These are phyloP conservation scores for Cercospora citrullina DNA, from an alignment of 2,329 filamentous ascomycete species.

Conservation along the genomic window DNA sequence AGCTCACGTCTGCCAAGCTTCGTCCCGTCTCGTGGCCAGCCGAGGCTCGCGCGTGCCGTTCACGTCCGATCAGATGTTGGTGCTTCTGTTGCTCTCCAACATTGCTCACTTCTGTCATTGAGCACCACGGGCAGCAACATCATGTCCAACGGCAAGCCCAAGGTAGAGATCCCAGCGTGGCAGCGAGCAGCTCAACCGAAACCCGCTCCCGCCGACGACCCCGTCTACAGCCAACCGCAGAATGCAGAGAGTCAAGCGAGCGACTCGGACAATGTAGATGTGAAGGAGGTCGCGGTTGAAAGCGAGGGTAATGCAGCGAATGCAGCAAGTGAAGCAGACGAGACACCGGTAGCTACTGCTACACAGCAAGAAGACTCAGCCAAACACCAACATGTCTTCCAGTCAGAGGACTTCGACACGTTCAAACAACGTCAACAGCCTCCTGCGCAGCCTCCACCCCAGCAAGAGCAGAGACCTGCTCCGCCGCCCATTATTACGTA, in stretches of 20 bases:
- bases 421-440: slow-evolving; percentile 32
- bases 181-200: slow-evolving; percentile 32
- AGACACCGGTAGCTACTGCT: slow-evolving; percentile 1
- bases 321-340: not conserved
- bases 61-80: not conserved
- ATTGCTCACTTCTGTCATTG: not conserved
- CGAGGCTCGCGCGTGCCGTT: not conserved
- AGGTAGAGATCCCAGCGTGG: slow-evolving; percentile 39
- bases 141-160: slow-evolving; percentile 34
- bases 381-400: slow-evolving; percentile 21
- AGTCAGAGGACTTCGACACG: slow-evolving; percentile 29
- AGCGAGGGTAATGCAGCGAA: not conserved
- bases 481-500: slow-evolving; percentile 66
- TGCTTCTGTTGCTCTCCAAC: not conserved
- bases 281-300: slow-evolving; percentile 8
- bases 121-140: not conserved
- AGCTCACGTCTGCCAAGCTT: not conserved
- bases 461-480: slow-evolving; percentile 39
- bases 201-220: slow-evolving; percentile 23
- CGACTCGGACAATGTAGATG: slow-evolving; percentile 1
- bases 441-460: slow-evolving; percentile 13
- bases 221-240: slow-evolving; percentile 26
- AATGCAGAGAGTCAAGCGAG: slow-evolving; percentile 11
- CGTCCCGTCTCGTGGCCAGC: slow-evolving; percentile 2
- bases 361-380: not conserved